Percentiles rank a stretch among this genome's conserved stretches.
Conservation (phyloP, 257 asterid species). For the Nicotiana obtusifolia region DNA sequence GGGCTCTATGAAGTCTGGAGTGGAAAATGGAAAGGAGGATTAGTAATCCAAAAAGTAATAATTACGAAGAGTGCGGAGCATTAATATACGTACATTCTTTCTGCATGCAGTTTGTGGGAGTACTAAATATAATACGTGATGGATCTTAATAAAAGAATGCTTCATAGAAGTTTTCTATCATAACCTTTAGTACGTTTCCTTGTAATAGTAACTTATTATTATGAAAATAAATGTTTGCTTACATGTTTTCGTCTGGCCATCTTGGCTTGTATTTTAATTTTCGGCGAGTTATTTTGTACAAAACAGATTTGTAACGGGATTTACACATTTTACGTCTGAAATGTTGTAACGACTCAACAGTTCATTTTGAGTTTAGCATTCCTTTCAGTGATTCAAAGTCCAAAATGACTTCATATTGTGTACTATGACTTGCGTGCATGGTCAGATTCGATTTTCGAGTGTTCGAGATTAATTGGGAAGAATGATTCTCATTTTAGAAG, state of each 20-base stretch:
- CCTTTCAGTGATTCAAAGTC: too few species aligned
- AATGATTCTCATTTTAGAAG: too few species aligned
- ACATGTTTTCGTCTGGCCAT: neutral
- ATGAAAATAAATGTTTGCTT: neutral
- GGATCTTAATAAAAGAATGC: neutral
- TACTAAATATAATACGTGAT: too few species aligned
- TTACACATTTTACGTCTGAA: neutral
- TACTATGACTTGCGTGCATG: too few species aligned
- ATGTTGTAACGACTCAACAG: too few species aligned
- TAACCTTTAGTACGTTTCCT: neutral
- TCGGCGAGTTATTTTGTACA: neutral
- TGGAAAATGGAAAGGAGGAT: conserved; percentile 20
- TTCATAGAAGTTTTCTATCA: neutral
- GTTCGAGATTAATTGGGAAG: too few species aligned
- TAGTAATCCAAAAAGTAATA: neutral
- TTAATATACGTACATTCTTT: neutral
- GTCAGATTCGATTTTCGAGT: too few species aligned
- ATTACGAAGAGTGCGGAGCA: neutral
- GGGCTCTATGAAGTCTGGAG: conserved; percentile 27
- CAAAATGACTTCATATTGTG: too few species aligned
- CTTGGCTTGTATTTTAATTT: neutral
- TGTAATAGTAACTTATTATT: neutral
- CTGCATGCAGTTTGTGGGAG: too few species aligned
- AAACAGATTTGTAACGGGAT: neutral
- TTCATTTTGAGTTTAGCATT: too few species aligned